Evolutionary conservation across 768 basidiomycete genomes (phyloP), one percentile per base, ranked within the genome.

Genomic region (Austroboletus festivus): DNA sequence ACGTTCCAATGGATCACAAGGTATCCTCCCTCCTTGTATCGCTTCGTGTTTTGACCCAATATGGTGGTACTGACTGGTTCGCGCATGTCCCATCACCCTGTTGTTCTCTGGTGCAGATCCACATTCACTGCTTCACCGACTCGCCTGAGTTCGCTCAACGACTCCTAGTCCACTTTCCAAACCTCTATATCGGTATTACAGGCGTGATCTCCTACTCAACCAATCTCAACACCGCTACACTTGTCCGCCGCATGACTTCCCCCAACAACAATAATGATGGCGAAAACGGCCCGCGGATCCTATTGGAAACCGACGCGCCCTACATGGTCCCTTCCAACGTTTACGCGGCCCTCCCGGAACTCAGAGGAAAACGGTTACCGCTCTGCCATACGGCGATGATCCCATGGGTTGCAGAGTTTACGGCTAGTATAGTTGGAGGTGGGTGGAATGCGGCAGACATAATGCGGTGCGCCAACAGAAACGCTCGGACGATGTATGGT

Each of bases 71-170:
- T n/a, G n/a, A n/a, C n/a, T n/a, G n/a, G n/a, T n/a, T n/a, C n/a
- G n/a, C n/a, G n/a, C n/a, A n/a, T n/a, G n/a, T 12, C 28, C 28
- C 28, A 28, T 28, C 28, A 12, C 24, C 21, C 18, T 7, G 8
- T 33, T 37, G 4, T 9, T 30, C 22, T 16, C 12, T 23, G 9
- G 24, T 3, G 31, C 50, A 89, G 83, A 83, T 93, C 23, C 91
- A 93, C 58, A 74, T 94, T 5, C 92, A 93, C 55, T 94, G 91
- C 61, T 93, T 88, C 65, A 92, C 90, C 2, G 90, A 93, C 62
- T 73, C 84, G 0, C 88, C 88, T 1, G 82, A 73, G 18, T 85
- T 92, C 54, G 91, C 85, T 0, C 72, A 72, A 33, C 76, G 84
- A 3, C 72, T 94, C 15, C 72, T 93, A 1, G 79, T 78, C 15